Conservation (phyloP, 257 asterid genomes). For the Apocynum venetum region DNA sequence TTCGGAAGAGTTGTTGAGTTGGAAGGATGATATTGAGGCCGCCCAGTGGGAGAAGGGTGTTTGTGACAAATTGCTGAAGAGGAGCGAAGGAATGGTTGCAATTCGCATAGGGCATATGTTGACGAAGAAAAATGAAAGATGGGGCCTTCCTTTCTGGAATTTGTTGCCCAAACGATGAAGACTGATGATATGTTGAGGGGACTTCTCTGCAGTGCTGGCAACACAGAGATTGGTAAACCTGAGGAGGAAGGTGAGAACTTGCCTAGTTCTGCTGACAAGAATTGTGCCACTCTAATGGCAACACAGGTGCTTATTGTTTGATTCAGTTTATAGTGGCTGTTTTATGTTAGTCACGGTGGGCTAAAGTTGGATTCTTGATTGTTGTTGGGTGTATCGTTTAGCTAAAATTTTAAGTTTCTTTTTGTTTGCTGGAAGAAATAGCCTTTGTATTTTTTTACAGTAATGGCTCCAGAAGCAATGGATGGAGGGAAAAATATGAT, state of each 20-base stretch:
- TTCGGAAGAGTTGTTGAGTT: constrained; percentile 49
- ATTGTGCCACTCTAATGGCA: neutral
- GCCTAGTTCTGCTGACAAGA: constrained; percentile 14
- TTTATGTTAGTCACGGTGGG: neutral
- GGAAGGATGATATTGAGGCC: constrained; percentile 70
- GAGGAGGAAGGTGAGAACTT: constrained; percentile 21
- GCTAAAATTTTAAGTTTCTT: neutral
- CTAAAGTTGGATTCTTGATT: neutral
- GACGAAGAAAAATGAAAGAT: constrained; percentile 51
- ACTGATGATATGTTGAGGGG: constrained; percentile 33
- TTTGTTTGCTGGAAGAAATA: neutral
- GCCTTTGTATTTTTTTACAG: neutral
- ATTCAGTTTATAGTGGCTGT: neutral
- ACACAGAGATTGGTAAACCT: constrained; percentile 9
- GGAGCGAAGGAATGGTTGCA: constrained; percentile 39
- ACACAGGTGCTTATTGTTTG: constrained; percentile 33
- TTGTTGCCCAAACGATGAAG: constrained; percentile 39
- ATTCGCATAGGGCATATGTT: constrained; percentile 37
- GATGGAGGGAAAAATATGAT: too few relatives aligned
- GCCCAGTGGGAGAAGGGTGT: constrained; percentile 56
- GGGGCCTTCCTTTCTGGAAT: constrained; percentile 64
- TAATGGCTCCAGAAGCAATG: too few relatives aligned
- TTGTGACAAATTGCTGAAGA: constrained; percentile 31
- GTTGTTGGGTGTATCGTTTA: neutral
- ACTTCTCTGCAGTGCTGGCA: constrained; percentile 9